phyloP scores from a whole-genome alignment of 1,139 yeast species.

The Blastobotrys illinoisensis region DNA sequence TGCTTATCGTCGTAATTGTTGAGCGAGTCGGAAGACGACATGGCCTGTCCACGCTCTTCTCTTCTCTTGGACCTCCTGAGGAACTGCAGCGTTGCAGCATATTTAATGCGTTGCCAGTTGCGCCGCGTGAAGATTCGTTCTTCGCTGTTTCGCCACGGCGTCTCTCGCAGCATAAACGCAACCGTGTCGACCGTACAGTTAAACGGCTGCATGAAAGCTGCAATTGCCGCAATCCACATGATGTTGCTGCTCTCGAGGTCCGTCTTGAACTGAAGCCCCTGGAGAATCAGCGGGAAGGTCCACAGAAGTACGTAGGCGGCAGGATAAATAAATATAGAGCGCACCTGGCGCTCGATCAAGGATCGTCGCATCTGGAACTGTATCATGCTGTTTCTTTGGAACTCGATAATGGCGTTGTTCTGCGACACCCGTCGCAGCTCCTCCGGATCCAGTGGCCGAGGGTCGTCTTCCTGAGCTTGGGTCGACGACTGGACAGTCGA shows the following conservation, averaged over 20 bases:
- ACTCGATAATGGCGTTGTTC: constrained; percentile 31
- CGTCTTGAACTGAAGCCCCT: constrained; percentile 50
- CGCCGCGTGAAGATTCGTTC: constrained; percentile 23
- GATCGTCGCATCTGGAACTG: constrained; percentile 57
- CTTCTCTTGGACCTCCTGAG: neutral
- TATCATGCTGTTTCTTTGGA: constrained; percentile 57
- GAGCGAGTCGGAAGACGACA: neutral
- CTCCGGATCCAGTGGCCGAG: neutral
- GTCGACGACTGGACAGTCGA: constrained; percentile 1
- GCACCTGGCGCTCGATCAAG: constrained; percentile 71
- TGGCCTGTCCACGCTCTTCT: neutral
- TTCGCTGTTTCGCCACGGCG: constrained; percentile 56
- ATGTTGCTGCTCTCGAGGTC: constrained; percentile 38
- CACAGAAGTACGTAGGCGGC: constrained; percentile 72
- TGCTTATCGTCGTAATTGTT: neutral
- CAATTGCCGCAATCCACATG: constrained; percentile 60
- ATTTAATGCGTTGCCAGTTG: neutral
- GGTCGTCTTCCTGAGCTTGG: constrained; percentile 2
- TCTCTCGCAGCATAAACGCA: constrained; percentile 72
- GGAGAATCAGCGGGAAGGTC: constrained; percentile 75
- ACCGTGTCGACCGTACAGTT: constrained; percentile 72
- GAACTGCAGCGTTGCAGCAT: neutral
- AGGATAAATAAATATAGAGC: constrained; percentile 77
- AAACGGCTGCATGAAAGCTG: constrained; percentile 75
- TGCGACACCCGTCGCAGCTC: constrained; percentile 14